Conservation (phyloP, 2,329 filamentous ascomycete genomes). For the Monosporascus ibericus region DNA sequence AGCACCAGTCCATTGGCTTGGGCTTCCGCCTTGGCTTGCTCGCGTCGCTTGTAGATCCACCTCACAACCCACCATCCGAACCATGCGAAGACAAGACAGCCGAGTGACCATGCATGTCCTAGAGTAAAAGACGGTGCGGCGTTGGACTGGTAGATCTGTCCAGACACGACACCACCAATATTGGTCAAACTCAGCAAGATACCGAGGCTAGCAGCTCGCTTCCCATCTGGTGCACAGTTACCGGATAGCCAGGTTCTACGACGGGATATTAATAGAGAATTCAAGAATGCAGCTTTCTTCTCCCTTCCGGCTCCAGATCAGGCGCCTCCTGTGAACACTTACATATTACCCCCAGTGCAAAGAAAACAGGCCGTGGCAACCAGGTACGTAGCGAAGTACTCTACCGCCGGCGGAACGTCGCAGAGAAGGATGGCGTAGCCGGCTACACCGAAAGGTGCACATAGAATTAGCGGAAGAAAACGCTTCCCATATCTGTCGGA, state of each 20-base stretch:
- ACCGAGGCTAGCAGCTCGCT: conserved; percentile 21
- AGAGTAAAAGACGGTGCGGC: conserved; percentile 17
- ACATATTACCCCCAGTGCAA: conserved; percentile 19
- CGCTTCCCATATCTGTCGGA: conserved; percentile 30
- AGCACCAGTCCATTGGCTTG: conserved; percentile 34
- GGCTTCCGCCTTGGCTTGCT: conserved; percentile 23
- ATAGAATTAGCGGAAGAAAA: conserved; percentile 29
- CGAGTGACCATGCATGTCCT: conserved; percentile 30
- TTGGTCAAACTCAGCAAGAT: conserved; percentile 20
- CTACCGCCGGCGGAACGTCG: conserved; percentile 13
- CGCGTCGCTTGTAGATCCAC: conserved; percentile 25
- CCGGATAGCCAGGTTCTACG: conserved; percentile 19
- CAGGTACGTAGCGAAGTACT: conserved; percentile 21
- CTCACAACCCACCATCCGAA: conserved; percentile 30
- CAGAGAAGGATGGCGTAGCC: conserved; percentile 21
- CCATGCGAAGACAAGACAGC: conserved; percentile 29
- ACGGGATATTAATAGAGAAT: neutral
- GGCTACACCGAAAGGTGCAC: conserved; percentile 19
- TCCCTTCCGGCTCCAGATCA: no score
- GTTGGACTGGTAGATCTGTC: conserved; percentile 22
- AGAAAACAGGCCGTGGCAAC: conserved; percentile 20
- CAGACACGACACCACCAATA: conserved; percentile 19
- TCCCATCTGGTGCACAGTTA: conserved; percentile 22
- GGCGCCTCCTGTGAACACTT: conserved; percentile 2
- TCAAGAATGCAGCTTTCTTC: neutral